Base-by-base conservation (phyloP, 1,284 basidiomycete genomes). In the Ganoderma multipileum region DNA sequence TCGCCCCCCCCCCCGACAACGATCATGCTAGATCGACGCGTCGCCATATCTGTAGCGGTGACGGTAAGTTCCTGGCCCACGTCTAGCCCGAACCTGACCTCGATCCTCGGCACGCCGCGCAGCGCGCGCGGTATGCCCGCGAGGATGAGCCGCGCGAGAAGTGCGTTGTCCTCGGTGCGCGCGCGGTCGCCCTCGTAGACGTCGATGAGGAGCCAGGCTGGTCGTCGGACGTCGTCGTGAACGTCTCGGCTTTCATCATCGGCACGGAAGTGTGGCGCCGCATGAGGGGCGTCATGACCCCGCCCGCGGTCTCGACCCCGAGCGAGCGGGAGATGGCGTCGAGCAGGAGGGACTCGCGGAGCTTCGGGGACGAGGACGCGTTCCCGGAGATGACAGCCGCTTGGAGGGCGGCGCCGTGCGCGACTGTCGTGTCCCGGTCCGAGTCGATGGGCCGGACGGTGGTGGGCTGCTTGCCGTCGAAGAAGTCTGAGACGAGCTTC, bases 181-280 rank as follows among this genome's bases (percentile, higher is more conserved):
- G 96, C 95, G 88, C 97, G 96, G 85, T 99, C 98, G 85, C 98
- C 97, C 89, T 99, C 97, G 85, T 89, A 99, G 70, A 99, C 97
- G 83, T 98, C 97, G 84, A 99, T 98, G 79, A 98, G 89, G 67
- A 99, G 97, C 89, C 95, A 71, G 97, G 96, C 83, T 99, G 97
- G 89, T 99, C 99, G 88, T 99, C 97, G 74, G 96, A 93, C 87
- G 97, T 98, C 54, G 98, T 99, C 61, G 97, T 98, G 91, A 99
- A 98, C 82, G 94, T 93, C 86, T 99, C 96, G 30, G 95, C 96
- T 88, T 99, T 99, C 88, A 98, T 99, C 80, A 97, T 99, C 62
- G 97, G 97, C 75, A 99, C 95, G 65, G 96, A 98, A 75, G 98
- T 98, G 89, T 99, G 99, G 74, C 96, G 92, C 86, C 96, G 96